Conservation (phyloP, 176 grass and related monocot genomes). For the Oryza punctata region DNA sequence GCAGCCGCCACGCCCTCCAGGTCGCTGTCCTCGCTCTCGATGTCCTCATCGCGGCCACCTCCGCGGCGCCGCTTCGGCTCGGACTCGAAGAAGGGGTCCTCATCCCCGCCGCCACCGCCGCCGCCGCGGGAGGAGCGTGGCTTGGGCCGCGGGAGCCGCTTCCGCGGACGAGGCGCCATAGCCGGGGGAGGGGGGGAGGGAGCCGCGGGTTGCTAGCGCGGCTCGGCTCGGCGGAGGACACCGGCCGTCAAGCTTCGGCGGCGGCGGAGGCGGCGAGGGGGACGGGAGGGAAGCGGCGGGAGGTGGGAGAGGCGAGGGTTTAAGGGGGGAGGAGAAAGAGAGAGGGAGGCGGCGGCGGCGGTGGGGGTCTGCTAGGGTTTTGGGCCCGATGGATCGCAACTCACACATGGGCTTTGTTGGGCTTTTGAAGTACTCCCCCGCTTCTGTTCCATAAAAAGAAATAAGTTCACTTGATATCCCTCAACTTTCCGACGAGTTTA, state of each 20-base stretch:
- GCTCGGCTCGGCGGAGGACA: too few relatives aligned
- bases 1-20: conserved; percentile 23
- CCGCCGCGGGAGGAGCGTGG: conserved; percentile 32
- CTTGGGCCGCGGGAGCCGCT: conserved; percentile 39
- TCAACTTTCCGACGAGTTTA: too few relatives aligned
- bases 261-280: background rate
- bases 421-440: too few relatives aligned
- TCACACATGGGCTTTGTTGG: background rate
- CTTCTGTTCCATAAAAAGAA: too few relatives aligned
- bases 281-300: conserved; percentile 2
- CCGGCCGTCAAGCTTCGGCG: background rate
- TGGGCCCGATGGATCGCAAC: background rate
- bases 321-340: background rate
- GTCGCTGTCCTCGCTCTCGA: conserved; percentile 72
- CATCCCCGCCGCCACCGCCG: conserved; percentile 34
- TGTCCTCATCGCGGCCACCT: conserved; percentile 47
- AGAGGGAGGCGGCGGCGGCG: background rate
- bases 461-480: too few relatives aligned
- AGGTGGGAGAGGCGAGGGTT: conserved; percentile 35
- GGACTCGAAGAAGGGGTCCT: conserved; percentile 83
- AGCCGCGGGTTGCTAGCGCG: too few relatives aligned
- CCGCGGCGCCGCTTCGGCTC: conserved; percentile 52
- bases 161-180: conserved; percentile 51
- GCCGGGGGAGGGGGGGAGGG: background rate
- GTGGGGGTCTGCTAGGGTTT: background rate